Conservation (phyloP, 768 basidiomycete genomes). For the Wakefieldia striispora region DNA sequence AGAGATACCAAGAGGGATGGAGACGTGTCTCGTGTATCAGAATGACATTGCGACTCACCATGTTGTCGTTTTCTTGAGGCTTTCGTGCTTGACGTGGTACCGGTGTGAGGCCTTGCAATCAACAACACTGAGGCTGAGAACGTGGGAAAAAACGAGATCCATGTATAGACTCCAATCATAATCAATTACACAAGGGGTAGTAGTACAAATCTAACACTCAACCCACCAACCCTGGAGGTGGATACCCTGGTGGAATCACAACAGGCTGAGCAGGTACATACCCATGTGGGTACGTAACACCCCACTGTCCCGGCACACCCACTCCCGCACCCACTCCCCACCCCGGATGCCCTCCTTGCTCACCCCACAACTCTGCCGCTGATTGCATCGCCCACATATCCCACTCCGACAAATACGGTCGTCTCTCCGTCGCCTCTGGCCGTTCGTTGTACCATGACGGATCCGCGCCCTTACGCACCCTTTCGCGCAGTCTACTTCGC, state of each 20-base stretch:
- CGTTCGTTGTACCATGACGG: conserved; percentile 30
- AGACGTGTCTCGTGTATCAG: conserved; percentile 7
- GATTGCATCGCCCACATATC: conserved; percentile 27
- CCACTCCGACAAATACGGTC: conserved; percentile 18
- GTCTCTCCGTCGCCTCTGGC: conserved; percentile 5
- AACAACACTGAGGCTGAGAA: conserved; percentile 9
- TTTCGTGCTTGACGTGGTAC: conserved; percentile 22
- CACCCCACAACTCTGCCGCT: conserved; percentile 10
- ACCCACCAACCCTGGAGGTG: conserved; percentile 1
- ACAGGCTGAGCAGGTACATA: conserved; percentile 20
- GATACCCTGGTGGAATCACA: conserved; percentile 18
- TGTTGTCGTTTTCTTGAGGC: conserved; percentile 39
- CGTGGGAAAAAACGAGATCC: conserved; percentile 20
- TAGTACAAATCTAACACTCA: too few species aligned
- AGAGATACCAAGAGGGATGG: not conserved
- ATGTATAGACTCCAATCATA: not conserved
- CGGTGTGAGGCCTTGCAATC: not conserved
- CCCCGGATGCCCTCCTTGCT: not conserved
- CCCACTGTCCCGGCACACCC: not conserved
- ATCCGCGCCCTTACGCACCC: conserved; percentile 14
- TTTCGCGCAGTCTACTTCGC: conserved; percentile 16
- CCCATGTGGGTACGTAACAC: conserved; percentile 20
- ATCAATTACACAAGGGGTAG: not conserved
- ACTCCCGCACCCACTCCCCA: not conserved
- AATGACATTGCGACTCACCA: conserved; percentile 42